Evolutionary conservation across 225 moss, liverwort and hornwort species (phyloP), one percentile per base, ranked within the genome.

Genomic region (Physcomitrium patens): DNA sequence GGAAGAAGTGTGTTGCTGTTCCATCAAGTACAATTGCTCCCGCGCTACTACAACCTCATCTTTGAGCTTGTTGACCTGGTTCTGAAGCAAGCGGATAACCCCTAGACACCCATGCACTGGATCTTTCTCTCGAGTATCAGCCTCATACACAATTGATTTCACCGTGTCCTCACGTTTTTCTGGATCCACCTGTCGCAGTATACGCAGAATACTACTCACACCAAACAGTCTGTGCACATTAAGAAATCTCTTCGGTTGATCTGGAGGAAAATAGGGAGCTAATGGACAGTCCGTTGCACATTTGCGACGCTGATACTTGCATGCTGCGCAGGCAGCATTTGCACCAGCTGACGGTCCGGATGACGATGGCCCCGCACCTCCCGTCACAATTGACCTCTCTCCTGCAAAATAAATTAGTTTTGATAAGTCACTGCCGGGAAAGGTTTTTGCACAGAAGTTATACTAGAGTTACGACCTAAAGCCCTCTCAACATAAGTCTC

Each of bases 191-290:
- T 89, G 81, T 22, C 80, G 80, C 48, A 91, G 75, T 50, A 91
- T 89, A 28, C 89, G 86, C 63, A 89, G 48, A 20, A 91, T 85
- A 22, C 89, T 89, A 53, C 89, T 89, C 3, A 86, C 91, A 10
- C 91, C 91, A 27, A 91, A 91, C 66, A 87, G 73, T 67, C 80
- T 85, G 68, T 91, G 91, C 28, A 91, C 91, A 76, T 91, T 86
- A 8, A 81, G 72, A 48, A 91, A 91, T 50, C 79, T 75, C 60
- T 83, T 82, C 10, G 89, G 89, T 24, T 91, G 86, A 64, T 91
- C 91, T 5, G 91, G 80, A 69, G 91, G 89, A 70, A 91, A 91
- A 28, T 60, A 91, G 10, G 89, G 89, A 4, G 91, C 91, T 43
- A 91, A 74, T 0, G 86, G 86, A 62, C 91, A 91, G 43, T 91